Evolutionary conservation across 2,329 filamentous ascomycete genomes (phyloP).

Genomic region (Escovopsis sp.): DNA sequence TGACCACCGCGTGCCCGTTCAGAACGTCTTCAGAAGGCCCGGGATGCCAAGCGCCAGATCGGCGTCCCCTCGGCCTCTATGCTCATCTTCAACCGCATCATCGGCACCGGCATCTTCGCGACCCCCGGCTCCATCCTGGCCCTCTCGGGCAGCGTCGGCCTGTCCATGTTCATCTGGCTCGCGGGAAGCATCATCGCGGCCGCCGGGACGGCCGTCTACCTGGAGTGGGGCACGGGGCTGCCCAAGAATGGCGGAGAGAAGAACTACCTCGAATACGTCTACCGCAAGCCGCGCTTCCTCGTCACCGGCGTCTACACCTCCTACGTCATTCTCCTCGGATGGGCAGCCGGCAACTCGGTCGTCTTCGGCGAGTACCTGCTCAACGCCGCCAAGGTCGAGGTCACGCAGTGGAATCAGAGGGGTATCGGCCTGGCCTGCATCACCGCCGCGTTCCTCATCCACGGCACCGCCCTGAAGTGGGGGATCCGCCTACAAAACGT

Average conservation of each 20-base stretch:
- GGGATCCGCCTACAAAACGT: conserved; percentile 53
- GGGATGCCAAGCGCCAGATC: conserved; percentile 38
- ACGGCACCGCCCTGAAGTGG: conserved; percentile 49
- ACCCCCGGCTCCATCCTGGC: conserved; percentile 43
- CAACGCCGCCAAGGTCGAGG: conserved; percentile 46
- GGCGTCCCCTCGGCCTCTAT: conserved; percentile 40
- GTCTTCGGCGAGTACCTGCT: conserved; percentile 59
- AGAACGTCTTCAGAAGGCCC: conserved; percentile 23
- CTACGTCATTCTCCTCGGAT: conserved; percentile 49
- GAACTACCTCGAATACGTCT: conserved; percentile 53
- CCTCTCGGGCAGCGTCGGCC: conserved; percentile 44
- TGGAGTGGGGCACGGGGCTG: conserved; percentile 51
- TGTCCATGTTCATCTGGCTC: conserved; percentile 49
- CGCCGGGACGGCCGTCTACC: conserved; percentile 48
- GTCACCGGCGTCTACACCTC: conserved; percentile 44
- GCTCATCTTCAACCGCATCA: conserved; percentile 50
- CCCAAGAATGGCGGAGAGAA: conserved; percentile 52
- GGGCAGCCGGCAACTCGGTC: conserved; percentile 52
- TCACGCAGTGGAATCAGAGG: conserved; percentile 52
- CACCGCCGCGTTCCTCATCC: conserved; percentile 49
- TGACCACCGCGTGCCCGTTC: too few species aligned
- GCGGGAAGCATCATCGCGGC: conserved; percentile 45
- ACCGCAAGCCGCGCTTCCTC: conserved; percentile 44
- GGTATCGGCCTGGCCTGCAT: conserved; percentile 53
- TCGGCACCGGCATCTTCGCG: conserved; percentile 53